Percentiles rank a stretch among this genome's conserved stretches.
Evolutionary conservation across 192 early-diverging fungal species (phyloP).

Genomic region (Coemansia interrupta): DNA sequence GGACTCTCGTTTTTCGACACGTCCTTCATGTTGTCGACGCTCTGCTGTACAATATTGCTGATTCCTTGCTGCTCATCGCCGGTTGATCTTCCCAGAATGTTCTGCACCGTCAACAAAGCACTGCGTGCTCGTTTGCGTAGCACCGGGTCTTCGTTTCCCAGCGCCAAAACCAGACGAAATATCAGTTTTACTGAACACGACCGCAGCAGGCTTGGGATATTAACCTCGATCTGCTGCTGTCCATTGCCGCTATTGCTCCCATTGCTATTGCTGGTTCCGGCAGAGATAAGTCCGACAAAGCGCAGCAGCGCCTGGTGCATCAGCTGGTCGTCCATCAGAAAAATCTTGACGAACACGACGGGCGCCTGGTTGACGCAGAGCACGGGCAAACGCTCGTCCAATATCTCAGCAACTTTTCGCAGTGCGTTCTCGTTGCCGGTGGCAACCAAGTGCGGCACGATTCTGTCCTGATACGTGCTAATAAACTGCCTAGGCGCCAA

Average conservation of each 20-base stretch:
- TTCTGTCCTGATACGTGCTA: constrained; percentile 17
- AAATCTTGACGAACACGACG: constrained; percentile 44
- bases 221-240: constrained; percentile 38
- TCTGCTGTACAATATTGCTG: constrained; percentile 39
- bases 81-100: constrained; percentile 20
- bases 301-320: constrained; percentile 46
- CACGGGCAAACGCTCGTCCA: constrained; percentile 37
- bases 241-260: background rate
- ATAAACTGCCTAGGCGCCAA: constrained; percentile 29
- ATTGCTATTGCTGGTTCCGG: constrained; percentile 23
- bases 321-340: constrained; percentile 53
- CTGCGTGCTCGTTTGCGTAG: constrained; percentile 43
- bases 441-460: constrained; percentile 34
- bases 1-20: constrained; percentile 16
- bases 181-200: constrained; percentile 50
- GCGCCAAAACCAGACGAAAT: constrained; percentile 45
- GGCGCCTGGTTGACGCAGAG: constrained; percentile 50
- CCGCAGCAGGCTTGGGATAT: constrained; percentile 44
- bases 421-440: constrained; percentile 31
- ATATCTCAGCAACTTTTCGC: constrained; percentile 26
- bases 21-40: constrained; percentile 21
- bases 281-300: constrained; percentile 42
- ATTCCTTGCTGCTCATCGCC: constrained; percentile 25
- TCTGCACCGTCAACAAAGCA: constrained; percentile 39
- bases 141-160: constrained; percentile 34